Evolutionary conservation across 345 rosid species (phyloP), one percentile per base, ranked within the genome.

Genomic region (Adansonia digitata): DNA sequence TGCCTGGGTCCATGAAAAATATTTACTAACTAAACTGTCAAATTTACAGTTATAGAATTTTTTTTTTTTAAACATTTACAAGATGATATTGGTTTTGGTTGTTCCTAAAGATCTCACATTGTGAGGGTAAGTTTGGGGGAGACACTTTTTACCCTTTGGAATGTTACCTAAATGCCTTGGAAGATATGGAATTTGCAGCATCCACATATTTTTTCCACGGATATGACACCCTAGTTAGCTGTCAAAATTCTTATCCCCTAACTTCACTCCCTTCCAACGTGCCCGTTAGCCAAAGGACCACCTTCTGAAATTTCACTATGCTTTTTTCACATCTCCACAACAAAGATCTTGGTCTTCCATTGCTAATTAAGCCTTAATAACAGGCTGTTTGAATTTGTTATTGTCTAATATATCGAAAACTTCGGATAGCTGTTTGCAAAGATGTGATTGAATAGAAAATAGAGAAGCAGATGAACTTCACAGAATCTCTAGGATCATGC

Each of bases 101-200:
- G 67, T 31, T 63, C 17, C 26, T 8, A 35, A n/a, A 18, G 27
- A 39, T 37, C 27, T 55, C 2, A 18, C 10, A n/a, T 53, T 1
- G 31, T 24, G 48, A 27, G 74, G 20, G 22, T 1, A 71, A 52
- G 45, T 37, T 37, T 11, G 10, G n/a, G 10, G 10, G 72, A 46
- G 24, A 69, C 10, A 56, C 75, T 8, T 15, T 43, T 26, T 14
- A 45, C 40, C 67, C 1, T 20, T 22, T 37, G 2, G 22, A 31
- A 24, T 29, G 3, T 2, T 40, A 27, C 59, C 68, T 34, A 20
- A 37, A 71, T 7, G 13, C 59, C 85, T n/a, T 74, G 4, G 27
- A 46, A 79, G 79, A 77, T 53, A 29, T 78, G 87, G 85, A 79
- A 86, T 77, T 79, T 73, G 7, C 68, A 2, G 35, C 11, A 34